A percentile compares a stretch with the other conserved stretches of the same genome.
Evolutionary conservation across 371 early-diverging fungal genomes (phyloP).

Genomic region (Massospora cicadina): DNA sequence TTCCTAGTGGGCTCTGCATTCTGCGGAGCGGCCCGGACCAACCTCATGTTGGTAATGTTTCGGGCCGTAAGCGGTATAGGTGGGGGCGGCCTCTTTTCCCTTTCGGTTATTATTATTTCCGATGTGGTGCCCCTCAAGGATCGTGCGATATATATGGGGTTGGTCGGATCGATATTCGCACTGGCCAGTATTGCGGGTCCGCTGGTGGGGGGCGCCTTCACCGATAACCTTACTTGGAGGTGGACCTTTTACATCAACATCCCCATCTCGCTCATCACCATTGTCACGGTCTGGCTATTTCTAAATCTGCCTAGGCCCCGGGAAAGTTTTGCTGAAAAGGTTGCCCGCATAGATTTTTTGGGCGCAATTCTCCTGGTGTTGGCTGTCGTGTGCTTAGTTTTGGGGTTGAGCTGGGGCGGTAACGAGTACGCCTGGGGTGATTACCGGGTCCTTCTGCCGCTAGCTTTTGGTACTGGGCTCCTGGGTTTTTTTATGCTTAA

Average conservation of each 20-base stretch:
- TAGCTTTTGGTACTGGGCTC: slow-evolving; percentile 26
- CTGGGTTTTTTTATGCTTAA: slow-evolving; percentile 27
- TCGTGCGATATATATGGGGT: neutral
- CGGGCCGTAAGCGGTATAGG: slow-evolving; percentile 49
- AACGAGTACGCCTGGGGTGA: slow-evolving; percentile 25
- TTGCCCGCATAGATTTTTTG: slow-evolving; percentile 17
- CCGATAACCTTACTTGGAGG: slow-evolving; percentile 24
- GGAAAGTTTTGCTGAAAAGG: slow-evolving; percentile 17
- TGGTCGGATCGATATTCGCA: slow-evolving; percentile 18
- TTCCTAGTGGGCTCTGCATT: slow-evolving; percentile 43
- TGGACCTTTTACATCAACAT: slow-evolving; percentile 28
- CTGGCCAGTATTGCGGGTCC: slow-evolving; percentile 25
- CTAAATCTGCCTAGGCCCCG: slow-evolving; percentile 17
- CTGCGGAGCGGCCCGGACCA: slow-evolving; percentile 43
- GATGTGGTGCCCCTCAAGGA: neutral
- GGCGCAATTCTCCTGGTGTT: slow-evolving; percentile 17
- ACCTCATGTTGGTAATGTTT: slow-evolving; percentile 42
- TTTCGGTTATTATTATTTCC: slow-evolving; percentile 27
- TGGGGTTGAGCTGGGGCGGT: slow-evolving; percentile 54
- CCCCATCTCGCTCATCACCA: slow-evolving; percentile 15
- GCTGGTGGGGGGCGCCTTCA: slow-evolving; percentile 26
- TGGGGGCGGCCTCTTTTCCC: slow-evolving; percentile 35
- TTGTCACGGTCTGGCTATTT: slow-evolving; percentile 16
- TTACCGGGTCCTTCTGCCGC: slow-evolving; percentile 23
- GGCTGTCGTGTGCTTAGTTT: slow-evolving; percentile 13